These are phyloP conservation scores for Solanum ahanhuiri DNA, from an alignment of 257 asterid species.

Conservation along the genomic window DNA sequence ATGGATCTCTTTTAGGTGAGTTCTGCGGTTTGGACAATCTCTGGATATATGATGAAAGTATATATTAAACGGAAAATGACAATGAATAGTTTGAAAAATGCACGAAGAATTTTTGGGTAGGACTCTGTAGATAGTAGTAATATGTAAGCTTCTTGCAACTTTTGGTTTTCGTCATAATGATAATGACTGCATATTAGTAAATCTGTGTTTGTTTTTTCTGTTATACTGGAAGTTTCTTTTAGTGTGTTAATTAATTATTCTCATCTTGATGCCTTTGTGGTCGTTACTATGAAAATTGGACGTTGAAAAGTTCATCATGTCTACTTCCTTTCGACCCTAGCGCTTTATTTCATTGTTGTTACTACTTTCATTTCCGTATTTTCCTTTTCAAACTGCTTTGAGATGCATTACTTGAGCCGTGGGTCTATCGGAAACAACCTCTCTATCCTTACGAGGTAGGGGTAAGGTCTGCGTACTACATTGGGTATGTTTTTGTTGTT, in stretches of 20 bases:
- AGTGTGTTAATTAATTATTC: neutral
- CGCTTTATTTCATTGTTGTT: neutral
- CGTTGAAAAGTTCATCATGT: neutral
- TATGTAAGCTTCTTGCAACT: neutral
- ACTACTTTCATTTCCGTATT: neutral
- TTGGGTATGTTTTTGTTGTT: neutral
- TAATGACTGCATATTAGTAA: neutral
- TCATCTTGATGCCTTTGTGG: neutral
- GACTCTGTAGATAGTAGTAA: neutral
- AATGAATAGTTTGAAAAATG: neutral
- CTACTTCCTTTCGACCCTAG: neutral
- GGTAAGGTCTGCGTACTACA: neutral
- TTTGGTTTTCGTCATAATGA: neutral
- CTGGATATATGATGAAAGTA: neutral
- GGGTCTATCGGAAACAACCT: neutral
- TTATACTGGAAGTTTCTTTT: neutral
- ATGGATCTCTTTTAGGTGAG: constrained; percentile 1
- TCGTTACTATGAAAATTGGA: neutral
- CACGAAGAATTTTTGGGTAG: neutral
- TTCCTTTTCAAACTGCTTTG: neutral
- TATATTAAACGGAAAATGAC: neutral
- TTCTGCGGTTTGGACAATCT: neutral
- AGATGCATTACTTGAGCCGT: neutral
- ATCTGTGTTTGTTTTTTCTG: neutral
- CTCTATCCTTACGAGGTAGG: neutral